Evolutionary conservation across 257 asterid genomes (phyloP).

Genomic region (Nicotiana benthamiana): DNA sequence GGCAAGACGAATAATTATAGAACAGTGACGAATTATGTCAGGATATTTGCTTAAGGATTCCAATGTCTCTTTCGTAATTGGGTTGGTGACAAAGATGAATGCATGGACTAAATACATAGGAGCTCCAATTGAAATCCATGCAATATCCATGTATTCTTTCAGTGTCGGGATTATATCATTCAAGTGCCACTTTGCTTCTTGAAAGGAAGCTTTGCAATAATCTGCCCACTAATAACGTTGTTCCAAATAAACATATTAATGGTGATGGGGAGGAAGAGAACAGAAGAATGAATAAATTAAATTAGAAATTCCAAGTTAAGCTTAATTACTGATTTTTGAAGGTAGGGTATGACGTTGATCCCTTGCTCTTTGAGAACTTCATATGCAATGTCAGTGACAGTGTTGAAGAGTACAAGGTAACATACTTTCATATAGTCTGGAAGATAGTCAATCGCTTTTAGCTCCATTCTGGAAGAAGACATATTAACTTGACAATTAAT

Average conservation of each 20-base stretch:
- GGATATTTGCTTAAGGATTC: conserved; percentile 16
- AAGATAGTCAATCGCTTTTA: conserved; percentile 8
- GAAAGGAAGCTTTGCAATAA: conserved; percentile 15
- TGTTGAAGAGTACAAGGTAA: conserved; percentile 27
- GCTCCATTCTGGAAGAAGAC: neutral
- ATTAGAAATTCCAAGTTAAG: neutral
- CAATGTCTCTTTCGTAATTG: conserved; percentile 21
- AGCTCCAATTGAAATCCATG: conserved; percentile 29
- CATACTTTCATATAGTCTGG: conserved; percentile 36
- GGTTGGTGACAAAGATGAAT: conserved; percentile 24
- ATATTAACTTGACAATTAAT: too few relatives aligned
- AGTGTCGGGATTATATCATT: conserved; percentile 23
- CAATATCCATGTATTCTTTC: conserved; percentile 32
- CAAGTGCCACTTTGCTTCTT: conserved; percentile 35
- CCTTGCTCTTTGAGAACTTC: conserved; percentile 27
- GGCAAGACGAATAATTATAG: conserved; percentile 24
- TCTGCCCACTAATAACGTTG: conserved; percentile 26
- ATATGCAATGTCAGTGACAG: conserved; percentile 20
- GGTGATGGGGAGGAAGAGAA: neutral
- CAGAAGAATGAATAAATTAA: conserved; percentile 14
- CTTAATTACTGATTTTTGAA: conserved; percentile 20
- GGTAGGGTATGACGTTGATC: conserved; percentile 8
- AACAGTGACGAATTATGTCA: conserved; percentile 20
- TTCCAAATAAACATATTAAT: conserved; percentile 21
- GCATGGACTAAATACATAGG: conserved; percentile 18